Evolutionary conservation across 140 eudicot species (phyloP).

Genomic region (Senecio squalidus): DNA sequence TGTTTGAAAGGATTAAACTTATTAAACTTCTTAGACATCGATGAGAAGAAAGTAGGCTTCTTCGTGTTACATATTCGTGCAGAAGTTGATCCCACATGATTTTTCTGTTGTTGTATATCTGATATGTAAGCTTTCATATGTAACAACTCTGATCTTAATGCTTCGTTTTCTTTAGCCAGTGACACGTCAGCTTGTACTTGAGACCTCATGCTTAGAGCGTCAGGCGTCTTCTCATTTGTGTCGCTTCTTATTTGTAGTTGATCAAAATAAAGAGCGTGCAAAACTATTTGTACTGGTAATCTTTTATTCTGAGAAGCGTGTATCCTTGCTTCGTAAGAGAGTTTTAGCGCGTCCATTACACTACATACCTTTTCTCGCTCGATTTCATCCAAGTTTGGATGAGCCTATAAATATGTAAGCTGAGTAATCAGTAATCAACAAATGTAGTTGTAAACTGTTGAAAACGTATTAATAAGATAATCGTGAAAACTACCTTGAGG

Average conservation of each 20-base stretch:
- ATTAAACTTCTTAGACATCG: constrained; percentile 82
- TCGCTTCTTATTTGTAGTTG: constrained; percentile 79
- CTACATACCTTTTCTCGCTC: constrained; percentile 97
- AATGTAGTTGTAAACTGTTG: not conserved
- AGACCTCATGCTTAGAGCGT: constrained; percentile 45
- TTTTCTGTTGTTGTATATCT: constrained; percentile 45
- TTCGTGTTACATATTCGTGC: constrained; percentile 19
- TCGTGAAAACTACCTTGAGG: constrained; percentile 78
- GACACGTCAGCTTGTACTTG: constrained; percentile 76
- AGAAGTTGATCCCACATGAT: constrained; percentile 35
- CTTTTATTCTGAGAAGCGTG: constrained; percentile 99
- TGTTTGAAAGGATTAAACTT: constrained; percentile 83
- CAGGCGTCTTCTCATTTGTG: constrained; percentile 28
- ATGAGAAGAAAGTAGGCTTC: constrained; percentile 64
- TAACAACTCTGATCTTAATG: constrained; percentile 56
- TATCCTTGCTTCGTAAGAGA: constrained; percentile 93
- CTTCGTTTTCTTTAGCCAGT: constrained; percentile 79
- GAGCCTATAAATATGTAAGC: constrained; percentile 49
- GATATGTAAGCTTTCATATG: constrained; percentile 87
- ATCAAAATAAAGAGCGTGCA: constrained; percentile 88
- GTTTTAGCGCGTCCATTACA: constrained; percentile 77
- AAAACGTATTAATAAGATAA: no score
- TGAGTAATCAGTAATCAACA: not conserved
- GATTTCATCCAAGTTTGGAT: constrained; percentile 84
- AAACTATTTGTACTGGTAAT: constrained; percentile 77